Base-by-base conservation (phyloP, 306 rosid species). In the Citrullus mucosospermus region DNA sequence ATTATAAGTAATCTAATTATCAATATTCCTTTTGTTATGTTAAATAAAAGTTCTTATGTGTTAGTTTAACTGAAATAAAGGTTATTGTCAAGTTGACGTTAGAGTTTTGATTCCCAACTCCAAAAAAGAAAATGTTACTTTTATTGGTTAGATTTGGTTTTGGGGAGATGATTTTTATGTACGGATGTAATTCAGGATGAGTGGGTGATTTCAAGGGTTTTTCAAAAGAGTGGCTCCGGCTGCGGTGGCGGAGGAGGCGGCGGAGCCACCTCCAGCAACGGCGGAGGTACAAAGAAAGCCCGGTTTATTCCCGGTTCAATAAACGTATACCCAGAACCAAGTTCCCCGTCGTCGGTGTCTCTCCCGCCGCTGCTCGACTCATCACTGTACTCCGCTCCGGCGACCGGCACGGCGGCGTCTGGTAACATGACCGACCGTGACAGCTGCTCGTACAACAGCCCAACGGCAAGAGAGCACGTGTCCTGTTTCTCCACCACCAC, bases 401-500 rank as follows among this genome's bases (percentile, higher is more conserved):
- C 77, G 30, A 6, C 60, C 25, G 13, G 8, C 11, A 53, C 81
- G 48, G 53, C 77, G 34, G 69, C 73, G 9, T 15, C 76, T 54
- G 60, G 76, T 50, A 71, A 78, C 30, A 39, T 77, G 65, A 78
- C 83, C 60, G 91, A 84, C 86, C 88, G 84, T 61, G 89, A 90
- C 18, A 81, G 83, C 85, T 83, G 92, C 77, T 84, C 92, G 25
- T 87, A 74, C 56, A 88, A 85, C 43, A 85, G 83, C 85, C 86
- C 80, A 20, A 55, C 54, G 36, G 63, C 86, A 17, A 96, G 78
- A 78, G 97, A 93, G 99, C 99, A 96, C 99, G 98, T 96, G 99
- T 88, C 99, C 98, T 96, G 99, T 92, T 96, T 96, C 99, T 96
- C 99, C 99, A 96, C 96, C 81, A 71, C 99, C 97, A 91, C 90